These are phyloP conservation scores for Testicularia cyperi DNA, from an alignment of 1,284 basidiomycete species.

Conservation along the genomic window DNA sequence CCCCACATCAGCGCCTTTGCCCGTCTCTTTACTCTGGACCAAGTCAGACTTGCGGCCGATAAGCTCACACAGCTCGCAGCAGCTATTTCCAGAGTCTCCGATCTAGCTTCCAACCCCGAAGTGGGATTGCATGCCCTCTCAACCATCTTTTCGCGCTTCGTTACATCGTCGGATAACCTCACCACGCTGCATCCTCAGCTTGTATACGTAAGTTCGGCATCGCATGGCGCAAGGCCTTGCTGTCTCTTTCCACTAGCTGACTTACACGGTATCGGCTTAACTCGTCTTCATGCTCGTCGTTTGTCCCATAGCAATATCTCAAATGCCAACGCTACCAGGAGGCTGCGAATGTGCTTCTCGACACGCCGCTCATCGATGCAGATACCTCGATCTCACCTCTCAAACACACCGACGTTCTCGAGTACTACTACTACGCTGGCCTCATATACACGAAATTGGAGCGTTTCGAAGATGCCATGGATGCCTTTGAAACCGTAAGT, in stretches of 20 bases:
- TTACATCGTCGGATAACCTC: conserved; percentile 19
- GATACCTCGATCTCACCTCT: conserved; percentile 22
- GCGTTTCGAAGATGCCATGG: conserved; percentile 27
- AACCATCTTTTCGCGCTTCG: conserved; percentile 13
- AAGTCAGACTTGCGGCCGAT: conserved; percentile 18
- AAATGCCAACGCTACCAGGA: conserved; percentile 30
- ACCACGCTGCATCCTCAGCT: conserved; percentile 38
- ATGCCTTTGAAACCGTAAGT: conserved; percentile 48
- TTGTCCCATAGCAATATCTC: conserved; percentile 18
- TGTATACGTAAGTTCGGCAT: conserved; percentile 23
- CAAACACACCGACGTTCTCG: conserved; percentile 38
- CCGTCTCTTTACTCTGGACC: conserved; percentile 7
- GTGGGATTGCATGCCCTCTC: conserved; percentile 15
- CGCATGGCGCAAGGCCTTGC: background rate
- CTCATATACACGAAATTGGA: conserved; percentile 38
- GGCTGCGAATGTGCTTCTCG: conserved; percentile 34
- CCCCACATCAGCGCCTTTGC: conserved; percentile 19
- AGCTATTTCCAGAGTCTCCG: conserved; percentile 5
- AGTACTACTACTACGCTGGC: conserved; percentile 51
- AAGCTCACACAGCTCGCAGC: conserved; percentile 24
- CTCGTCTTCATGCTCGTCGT: too few relatives aligned
- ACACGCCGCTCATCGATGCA: conserved; percentile 29
- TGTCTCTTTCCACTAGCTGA: background rate
- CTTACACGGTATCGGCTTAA: too few relatives aligned
- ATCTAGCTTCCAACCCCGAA: conserved; percentile 13